Evolutionary conservation across 2,329 filamentous ascomycete species (phyloP).

Genomic region (Amphichorda felina): DNA sequence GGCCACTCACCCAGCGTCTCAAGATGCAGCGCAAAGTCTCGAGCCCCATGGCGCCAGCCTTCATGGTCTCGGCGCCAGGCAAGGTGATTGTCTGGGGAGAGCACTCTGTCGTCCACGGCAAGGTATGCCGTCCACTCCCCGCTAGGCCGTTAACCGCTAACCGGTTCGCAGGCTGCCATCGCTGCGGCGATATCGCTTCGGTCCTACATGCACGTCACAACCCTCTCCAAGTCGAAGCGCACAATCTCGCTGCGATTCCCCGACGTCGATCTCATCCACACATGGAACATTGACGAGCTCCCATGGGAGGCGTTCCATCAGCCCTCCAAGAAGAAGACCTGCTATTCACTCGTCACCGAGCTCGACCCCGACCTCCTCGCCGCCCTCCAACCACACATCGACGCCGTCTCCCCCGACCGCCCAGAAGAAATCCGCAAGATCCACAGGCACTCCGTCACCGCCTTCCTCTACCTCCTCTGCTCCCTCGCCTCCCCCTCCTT

Average conservation of each 20-base stretch:
- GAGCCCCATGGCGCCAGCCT: conserved; percentile 66
- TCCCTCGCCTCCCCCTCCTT: conserved; percentile 72
- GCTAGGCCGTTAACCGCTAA: no score
- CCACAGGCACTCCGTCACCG: conserved; percentile 67
- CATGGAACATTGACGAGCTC: conserved; percentile 86
- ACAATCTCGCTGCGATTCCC: conserved; percentile 83
- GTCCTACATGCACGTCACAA: conserved; percentile 92
- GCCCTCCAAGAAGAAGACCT: conserved; percentile 82
- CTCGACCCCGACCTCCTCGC: conserved; percentile 75
- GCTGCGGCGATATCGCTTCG: conserved; percentile 90
- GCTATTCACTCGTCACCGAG: conserved; percentile 78
- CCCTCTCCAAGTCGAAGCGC: conserved; percentile 81
- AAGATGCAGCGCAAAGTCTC: conserved; percentile 44
- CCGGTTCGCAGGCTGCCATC: conserved; percentile 64
- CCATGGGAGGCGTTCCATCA: conserved; percentile 77
- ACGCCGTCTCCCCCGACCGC: conserved; percentile 53
- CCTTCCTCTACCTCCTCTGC: conserved; percentile 88
- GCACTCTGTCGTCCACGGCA: conserved; percentile 95
- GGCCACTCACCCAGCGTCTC: conserved; percentile 16
- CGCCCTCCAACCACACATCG: conserved; percentile 70
- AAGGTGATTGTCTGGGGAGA: conserved; percentile 98
- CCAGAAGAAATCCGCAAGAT: conserved; percentile 69
- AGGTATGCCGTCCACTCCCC: conserved; percentile 51
- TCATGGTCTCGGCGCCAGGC: conserved; percentile 96
- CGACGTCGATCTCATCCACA: conserved; percentile 80